Percentiles rank a stretch among this genome's conserved stretches.
Conservation (phyloP, 192 early-diverging fungal genomes). For the Phlyctochytrium bullatum region DNA sequence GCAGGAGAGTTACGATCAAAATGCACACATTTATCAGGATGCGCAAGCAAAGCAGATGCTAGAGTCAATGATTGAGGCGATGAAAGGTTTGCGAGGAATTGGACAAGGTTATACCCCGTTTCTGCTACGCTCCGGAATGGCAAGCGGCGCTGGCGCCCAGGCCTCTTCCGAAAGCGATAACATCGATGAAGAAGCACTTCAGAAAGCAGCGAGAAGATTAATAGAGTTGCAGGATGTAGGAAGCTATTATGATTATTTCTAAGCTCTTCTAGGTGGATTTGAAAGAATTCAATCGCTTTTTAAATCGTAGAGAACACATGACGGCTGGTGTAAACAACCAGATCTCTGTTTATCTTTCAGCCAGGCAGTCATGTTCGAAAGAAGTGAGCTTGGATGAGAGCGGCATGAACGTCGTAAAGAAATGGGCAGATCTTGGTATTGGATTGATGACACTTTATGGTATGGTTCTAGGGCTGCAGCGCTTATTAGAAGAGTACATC, state of each 20-base stretch:
- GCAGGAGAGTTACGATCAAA: slow-evolving; percentile 8
- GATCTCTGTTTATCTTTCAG: slow-evolving; percentile 23
- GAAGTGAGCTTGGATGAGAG: slow-evolving; percentile 7
- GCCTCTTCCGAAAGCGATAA: neutral
- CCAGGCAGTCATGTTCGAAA: slow-evolving; percentile 14
- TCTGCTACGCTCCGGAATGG: slow-evolving; percentile 10
- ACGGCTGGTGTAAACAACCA: slow-evolving; percentile 29
- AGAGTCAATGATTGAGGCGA: neutral
- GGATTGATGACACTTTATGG: slow-evolving; percentile 31
- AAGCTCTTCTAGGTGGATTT: slow-evolving; percentile 12
- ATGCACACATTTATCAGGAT: neutral
- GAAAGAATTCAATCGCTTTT: slow-evolving; percentile 16
- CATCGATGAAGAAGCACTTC: slow-evolving; percentile 14
- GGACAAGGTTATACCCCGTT: slow-evolving; percentile 6
- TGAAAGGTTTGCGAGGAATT: slow-evolving; percentile 9
- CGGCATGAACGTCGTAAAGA: slow-evolving; percentile 5
- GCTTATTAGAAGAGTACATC: slow-evolving; percentile 31
- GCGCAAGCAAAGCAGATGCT: neutral
- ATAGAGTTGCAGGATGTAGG: slow-evolving; percentile 5
- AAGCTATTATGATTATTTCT: neutral
- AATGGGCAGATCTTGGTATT: slow-evolving; percentile 5
- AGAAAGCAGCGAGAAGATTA: slow-evolving; percentile 9
- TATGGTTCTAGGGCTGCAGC: slow-evolving; percentile 31
- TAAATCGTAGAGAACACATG: slow-evolving; percentile 25
- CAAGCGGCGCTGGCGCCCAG: neutral